Percentiles rank a stretch among this genome's conserved stretches.
Evolutionary conservation across 2,329 filamentous ascomycete species (phyloP).

Genomic region (Fusarium sp.): DNA sequence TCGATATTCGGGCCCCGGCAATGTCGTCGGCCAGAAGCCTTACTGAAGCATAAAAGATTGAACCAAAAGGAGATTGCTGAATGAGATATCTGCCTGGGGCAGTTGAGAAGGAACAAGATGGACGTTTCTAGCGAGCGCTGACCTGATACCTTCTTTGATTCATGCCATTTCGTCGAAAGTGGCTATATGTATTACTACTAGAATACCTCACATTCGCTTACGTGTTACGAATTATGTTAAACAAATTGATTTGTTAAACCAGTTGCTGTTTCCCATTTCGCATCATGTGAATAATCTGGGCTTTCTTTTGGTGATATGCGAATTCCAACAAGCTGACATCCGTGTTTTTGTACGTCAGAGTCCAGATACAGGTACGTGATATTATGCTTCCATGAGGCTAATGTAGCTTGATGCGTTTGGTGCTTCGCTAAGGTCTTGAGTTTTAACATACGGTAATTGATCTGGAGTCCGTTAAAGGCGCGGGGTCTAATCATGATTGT

Average conservation of each 20-base stretch:
- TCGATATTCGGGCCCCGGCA: slow-evolving; percentile 48
- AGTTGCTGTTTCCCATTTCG: rapidly evolving
- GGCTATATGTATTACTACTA: slow-evolving; percentile 15
- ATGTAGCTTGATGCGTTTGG: rapidly evolving
- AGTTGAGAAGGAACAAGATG: not conserved
- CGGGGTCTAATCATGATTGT: not conserved
- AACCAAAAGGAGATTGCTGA: rapidly evolving
- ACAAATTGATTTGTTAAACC: not conserved
- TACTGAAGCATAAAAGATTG: slow-evolving; percentile 18
- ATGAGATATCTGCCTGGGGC: not conserved
- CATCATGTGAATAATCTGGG: rapidly evolving
- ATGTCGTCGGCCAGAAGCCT: slow-evolving; percentile 44
- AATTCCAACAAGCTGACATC: not conserved
- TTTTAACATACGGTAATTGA: not conserved
- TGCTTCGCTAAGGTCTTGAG: rapidly evolving
- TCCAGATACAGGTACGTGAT: rapidly evolving
- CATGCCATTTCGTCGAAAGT: not conserved
- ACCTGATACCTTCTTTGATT: slow-evolving; percentile 24
- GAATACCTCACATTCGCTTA: slow-evolving; percentile 18
- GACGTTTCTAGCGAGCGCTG: not conserved
- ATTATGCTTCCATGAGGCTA: not conserved
- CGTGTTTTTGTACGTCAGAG: rapidly evolving
- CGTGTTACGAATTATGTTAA: not conserved
- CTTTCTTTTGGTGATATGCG: not conserved
- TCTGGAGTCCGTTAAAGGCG: not conserved